Percentiles rank a stretch among this genome's conserved stretches.
Evolutionary conservation across 2,329 filamentous ascomycete species (phyloP).

Genomic region (Penicillium nordicum): DNA sequence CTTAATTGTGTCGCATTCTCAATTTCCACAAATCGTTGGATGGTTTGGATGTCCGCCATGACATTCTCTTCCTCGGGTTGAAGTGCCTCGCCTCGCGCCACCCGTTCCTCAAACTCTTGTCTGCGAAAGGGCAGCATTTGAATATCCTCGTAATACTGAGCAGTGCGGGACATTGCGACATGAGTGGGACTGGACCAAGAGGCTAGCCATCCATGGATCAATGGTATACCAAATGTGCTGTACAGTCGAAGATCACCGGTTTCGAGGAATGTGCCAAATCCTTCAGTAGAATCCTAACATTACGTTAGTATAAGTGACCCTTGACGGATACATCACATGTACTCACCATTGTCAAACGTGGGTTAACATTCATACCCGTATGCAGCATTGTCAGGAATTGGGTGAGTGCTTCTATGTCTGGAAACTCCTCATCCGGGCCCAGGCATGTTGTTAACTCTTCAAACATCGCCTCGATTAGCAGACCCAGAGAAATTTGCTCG

Average conservation of each 20-base stretch:
- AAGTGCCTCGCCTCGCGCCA: slow-evolving; percentile 59
- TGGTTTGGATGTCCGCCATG: slow-evolving; percentile 77
- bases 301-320: background rate
- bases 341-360: slow-evolving; percentile 67
- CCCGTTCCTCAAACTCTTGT: slow-evolving; percentile 80
- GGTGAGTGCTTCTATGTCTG: slow-evolving; percentile 85
- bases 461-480: slow-evolving; percentile 84
- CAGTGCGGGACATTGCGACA: slow-evolving; percentile 67
- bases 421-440: slow-evolving; percentile 65
- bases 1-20: slow-evolving; percentile 85
- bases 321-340: background rate
- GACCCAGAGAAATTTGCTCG: slow-evolving; percentile 81
- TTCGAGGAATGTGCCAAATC: slow-evolving; percentile 75
- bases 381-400: slow-evolving; percentile 82
- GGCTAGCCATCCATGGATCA: slow-evolving; percentile 92
- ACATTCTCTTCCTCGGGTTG: slow-evolving; percentile 70
- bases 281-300: slow-evolving; percentile 31
- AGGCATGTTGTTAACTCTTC: slow-evolving; percentile 85
- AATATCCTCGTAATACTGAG: slow-evolving; percentile 84
- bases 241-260: slow-evolving; percentile 90
- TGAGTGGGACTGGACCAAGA: slow-evolving; percentile 62
- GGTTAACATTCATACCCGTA: slow-evolving; percentile 98
- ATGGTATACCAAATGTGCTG: slow-evolving; percentile 77
- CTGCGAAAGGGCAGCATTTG: slow-evolving; percentile 85
- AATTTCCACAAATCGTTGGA: slow-evolving; percentile 73